A percentile compares a stretch with the other conserved stretches of the same genome.
Conservation (phyloP, 148 eudicot genomes). For the Rhododendron ovatum region DNA sequence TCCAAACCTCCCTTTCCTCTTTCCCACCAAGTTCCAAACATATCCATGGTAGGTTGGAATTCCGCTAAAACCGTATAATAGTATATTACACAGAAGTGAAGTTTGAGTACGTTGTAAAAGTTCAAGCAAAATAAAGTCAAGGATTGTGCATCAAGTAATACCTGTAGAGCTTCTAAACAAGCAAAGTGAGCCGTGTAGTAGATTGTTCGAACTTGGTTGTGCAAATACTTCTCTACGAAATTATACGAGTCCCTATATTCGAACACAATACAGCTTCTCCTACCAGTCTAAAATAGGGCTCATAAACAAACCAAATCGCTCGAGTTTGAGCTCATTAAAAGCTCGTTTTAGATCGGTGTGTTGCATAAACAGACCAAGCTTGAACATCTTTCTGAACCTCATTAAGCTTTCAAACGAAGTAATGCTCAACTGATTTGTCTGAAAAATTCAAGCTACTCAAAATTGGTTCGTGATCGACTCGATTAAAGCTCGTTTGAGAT, state of each 20-base stretch:
- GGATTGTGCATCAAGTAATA: not conserved
- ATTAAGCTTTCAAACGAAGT: too few species aligned
- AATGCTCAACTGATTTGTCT: too few species aligned
- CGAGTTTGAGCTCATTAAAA: too few species aligned
- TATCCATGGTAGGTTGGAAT: not conserved
- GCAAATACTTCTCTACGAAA: not conserved
- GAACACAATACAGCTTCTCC: not conserved
- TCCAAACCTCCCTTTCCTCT: not conserved
- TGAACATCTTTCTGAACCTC: too few species aligned
- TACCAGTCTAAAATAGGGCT: not conserved
- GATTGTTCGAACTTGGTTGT: not conserved
- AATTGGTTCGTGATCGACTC: not conserved
- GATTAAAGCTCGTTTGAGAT: not conserved
- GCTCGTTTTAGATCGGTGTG: too few species aligned
- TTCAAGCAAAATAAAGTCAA: not conserved
- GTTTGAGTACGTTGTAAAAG: not conserved
- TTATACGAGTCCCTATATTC: not conserved
- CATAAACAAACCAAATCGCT: not conserved
- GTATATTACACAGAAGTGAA: not conserved
- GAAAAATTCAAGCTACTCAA: not conserved
- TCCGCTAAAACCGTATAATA: not conserved
- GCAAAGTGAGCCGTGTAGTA: not conserved
- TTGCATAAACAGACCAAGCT: too few species aligned
- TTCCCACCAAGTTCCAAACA: not conserved
- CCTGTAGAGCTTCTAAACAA: not conserved